A percentile compares a stretch with the other conserved stretches of the same genome.
Evolutionary conservation across 192 early-diverging fungal species (phyloP).

Genomic region (Coemansia guatemalensis): DNA sequence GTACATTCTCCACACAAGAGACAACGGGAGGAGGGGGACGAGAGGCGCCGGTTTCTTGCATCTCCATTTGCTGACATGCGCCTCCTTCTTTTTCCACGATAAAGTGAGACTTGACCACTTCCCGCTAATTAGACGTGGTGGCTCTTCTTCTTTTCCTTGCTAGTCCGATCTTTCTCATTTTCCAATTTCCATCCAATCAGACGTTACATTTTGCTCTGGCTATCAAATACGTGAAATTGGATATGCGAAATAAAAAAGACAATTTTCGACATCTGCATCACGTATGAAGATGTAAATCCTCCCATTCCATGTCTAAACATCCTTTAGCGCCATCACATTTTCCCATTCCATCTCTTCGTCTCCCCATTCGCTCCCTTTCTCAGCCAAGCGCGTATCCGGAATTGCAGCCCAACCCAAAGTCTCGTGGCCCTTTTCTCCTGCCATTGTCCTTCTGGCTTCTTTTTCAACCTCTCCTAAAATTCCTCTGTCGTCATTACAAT

Average conservation of each 20-base stretch:
- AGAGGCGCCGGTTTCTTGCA: neutral
- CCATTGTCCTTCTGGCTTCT: neutral
- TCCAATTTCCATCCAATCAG: neutral
- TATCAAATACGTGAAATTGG: neutral
- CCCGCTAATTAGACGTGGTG: neutral
- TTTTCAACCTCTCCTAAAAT: neutral
- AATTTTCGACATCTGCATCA: neutral
- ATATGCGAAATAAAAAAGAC: neutral
- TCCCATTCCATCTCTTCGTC: neutral
- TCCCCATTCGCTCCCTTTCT: neutral
- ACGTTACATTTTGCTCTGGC: conserved; percentile 3
- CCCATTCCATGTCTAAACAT: neutral
- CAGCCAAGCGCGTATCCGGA: neutral
- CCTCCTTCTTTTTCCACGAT: neutral
- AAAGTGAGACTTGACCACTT: neutral
- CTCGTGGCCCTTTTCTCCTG: neutral
- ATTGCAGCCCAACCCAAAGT: neutral
- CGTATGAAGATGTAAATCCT: neutral
- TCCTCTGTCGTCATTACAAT: neutral
- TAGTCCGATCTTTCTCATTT: neutral
- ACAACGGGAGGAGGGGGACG: neutral
- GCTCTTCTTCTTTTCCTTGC: neutral
- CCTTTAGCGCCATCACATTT: neutral
- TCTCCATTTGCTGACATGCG: conserved; percentile 1
- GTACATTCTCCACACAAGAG: neutral